Percentiles rank a stretch among this genome's conserved stretches.
phyloP scores from a whole-genome alignment of 2,329 filamentous ascomycete genomes.

The Falciphora oryzae region DNA sequence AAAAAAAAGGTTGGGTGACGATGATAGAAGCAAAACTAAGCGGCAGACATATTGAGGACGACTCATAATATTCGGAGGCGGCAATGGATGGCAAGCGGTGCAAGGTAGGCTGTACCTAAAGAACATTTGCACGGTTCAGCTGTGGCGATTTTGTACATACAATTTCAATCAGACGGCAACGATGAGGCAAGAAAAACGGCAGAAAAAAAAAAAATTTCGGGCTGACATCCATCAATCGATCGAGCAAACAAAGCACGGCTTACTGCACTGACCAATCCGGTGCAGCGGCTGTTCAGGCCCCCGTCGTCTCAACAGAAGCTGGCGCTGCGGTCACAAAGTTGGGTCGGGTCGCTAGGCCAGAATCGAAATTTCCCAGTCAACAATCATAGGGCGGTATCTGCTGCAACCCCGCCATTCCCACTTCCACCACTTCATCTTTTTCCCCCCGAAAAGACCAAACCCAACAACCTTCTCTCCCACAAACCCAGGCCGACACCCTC shows the following conservation, averaged over 20 bases:
- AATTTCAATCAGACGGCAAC: not conserved
- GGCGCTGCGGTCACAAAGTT: conserved; percentile 5
- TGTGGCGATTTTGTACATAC: not conserved
- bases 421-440: conserved; percentile 8
- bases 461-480: not conserved
- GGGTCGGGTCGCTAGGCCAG: conserved; percentile 4
- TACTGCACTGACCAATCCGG: conserved; percentile 6
- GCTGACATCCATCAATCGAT: not conserved
- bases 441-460: not conserved
- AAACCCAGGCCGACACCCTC: not conserved
- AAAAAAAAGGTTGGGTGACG: not conserved
- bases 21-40: not conserved
- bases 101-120: not conserved
- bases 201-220: not conserved
- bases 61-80: not conserved
- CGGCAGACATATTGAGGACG: not conserved
- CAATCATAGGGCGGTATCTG: conserved; percentile 3
- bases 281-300: conserved; percentile 6
- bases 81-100: no score
- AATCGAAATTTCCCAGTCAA: conserved; percentile 11
- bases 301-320: conserved; percentile 9
- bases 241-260: not conserved
- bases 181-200: not conserved
- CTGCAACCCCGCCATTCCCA: conserved; percentile 11
- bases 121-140: not conserved